These are phyloP conservation scores for Mariannaea elegans DNA, from an alignment of 2,329 filamentous ascomycete genomes.

Conservation along the genomic window DNA sequence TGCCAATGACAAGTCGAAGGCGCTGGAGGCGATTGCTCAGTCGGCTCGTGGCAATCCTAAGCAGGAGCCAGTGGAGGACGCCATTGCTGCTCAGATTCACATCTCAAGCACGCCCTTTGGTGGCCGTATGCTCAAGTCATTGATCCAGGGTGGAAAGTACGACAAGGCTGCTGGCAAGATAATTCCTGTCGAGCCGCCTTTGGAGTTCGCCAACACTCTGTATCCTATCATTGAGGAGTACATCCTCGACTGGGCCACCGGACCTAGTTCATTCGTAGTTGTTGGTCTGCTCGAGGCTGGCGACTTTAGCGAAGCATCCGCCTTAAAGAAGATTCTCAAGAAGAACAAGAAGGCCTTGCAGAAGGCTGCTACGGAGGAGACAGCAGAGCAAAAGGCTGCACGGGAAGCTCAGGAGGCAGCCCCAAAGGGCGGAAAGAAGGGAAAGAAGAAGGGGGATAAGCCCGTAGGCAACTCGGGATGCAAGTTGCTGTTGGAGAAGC, in stretches of 20 bases:
- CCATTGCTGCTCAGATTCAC: slow-evolving; percentile 56
- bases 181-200: slow-evolving; percentile 75
- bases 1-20: slow-evolving; percentile 78
- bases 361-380: slow-evolving; percentile 70
- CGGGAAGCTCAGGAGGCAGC: slow-evolving; percentile 59
- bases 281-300: slow-evolving; percentile 81
- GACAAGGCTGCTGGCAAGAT: slow-evolving; percentile 78
- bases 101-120: slow-evolving; percentile 69
- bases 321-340: slow-evolving; percentile 75
- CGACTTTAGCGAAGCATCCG: slow-evolving; percentile 72
- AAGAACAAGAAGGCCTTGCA: slow-evolving; percentile 77
- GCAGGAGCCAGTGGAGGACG: slow-evolving; percentile 51
- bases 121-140: slow-evolving; percentile 87
- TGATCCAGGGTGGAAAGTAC: slow-evolving; percentile 89
- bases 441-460: slow-evolving; percentile 54
- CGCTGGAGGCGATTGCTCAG: slow-evolving; percentile 75
- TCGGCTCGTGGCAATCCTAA: slow-evolving; percentile 67
- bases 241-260: slow-evolving; percentile 84
- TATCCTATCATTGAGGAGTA: slow-evolving; percentile 82
- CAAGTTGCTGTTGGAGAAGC: slow-evolving; percentile 67
- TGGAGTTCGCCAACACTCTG: slow-evolving; percentile 83
- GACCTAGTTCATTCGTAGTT: slow-evolving; percentile 86
- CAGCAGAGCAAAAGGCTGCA: slow-evolving; percentile 59
- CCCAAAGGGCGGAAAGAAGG: slow-evolving; percentile 53
- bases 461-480: slow-evolving; percentile 69